These are phyloP conservation scores for Eucalyptus cladocalyx DNA, from an alignment of 345 rosid species.

Conservation along the genomic window DNA sequence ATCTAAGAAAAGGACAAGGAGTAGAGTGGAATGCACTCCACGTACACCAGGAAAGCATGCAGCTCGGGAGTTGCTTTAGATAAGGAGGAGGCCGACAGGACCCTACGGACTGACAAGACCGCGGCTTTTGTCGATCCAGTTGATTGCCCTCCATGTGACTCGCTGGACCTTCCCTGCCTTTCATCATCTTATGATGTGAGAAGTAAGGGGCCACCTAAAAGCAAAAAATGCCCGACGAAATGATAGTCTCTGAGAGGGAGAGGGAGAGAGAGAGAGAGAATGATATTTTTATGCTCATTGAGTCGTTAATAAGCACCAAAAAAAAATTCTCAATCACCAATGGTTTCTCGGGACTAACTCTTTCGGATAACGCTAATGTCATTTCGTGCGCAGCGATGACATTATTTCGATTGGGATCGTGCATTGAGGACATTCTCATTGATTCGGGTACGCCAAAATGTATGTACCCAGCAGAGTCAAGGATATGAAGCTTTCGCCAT, in stretches of 20 bases:
- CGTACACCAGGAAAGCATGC: not conserved
- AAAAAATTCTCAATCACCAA: not conserved
- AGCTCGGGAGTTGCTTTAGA: not conserved
- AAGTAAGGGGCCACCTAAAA: not conserved
- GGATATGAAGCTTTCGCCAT: not conserved
- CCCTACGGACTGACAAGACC: not conserved
- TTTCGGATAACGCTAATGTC: not conserved
- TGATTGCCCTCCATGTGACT: not conserved
- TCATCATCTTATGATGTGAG: not conserved
- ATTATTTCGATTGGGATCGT: not conserved
- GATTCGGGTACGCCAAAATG: not conserved
- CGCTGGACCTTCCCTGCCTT: not conserved
- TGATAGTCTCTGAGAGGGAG: not conserved
- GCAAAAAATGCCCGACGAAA: not conserved
- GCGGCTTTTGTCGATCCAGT: not conserved
- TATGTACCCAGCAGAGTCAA: not conserved
- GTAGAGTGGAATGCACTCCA: conserved; percentile 14
- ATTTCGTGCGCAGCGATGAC: not conserved
- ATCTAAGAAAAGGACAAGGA: not conserved
- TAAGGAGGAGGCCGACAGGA: not conserved
- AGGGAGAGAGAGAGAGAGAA: not conserved
- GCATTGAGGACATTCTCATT: not conserved
- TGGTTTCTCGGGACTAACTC: not conserved
- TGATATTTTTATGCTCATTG: not conserved
- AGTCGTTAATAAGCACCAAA: not conserved